Conservation (phyloP, 1,284 basidiomycete genomes). For the Gymnopus androsaceus region DNA sequence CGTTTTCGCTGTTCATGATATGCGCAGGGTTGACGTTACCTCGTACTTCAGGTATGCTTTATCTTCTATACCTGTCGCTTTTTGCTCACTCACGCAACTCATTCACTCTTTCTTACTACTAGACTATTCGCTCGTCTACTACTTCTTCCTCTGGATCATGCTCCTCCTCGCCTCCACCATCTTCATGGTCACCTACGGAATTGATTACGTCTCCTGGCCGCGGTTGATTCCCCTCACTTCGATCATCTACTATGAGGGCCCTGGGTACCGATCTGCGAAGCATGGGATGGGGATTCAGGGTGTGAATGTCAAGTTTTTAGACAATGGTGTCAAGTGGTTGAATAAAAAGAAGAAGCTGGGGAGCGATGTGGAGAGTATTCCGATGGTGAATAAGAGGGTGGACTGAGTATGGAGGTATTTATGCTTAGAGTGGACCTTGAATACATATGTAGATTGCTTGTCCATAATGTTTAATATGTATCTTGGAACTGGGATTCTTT, state of each 20-base stretch:
- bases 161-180: conserved; percentile 60
- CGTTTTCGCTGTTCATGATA: conserved; percentile 86
- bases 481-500: no score
- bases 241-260: conserved; percentile 84
- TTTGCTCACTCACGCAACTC: background rate
- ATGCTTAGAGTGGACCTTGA: no score
- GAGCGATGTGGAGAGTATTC: conserved; percentile 39
- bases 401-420: conserved; percentile 46
- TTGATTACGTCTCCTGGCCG: conserved; percentile 95
- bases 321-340: conserved; percentile 37
- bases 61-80: conserved; percentile 17
- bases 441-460: no score
- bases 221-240: conserved; percentile 84
- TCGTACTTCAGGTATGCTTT: conserved; percentile 71
- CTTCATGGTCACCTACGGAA: conserved; percentile 79
- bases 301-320: conserved; percentile 35
- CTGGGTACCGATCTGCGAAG: conserved; percentile 78
- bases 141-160: conserved; percentile 78
- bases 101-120: conserved; percentile 18
- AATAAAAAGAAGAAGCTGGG: conserved; percentile 28
- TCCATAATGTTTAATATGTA: no score
- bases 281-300: conserved; percentile 73
- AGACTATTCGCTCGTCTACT: conserved; percentile 82
- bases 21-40: conserved; percentile 83
- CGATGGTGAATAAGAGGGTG: conserved; percentile 60